phyloP scores from a whole-genome alignment of 2,329 filamentous ascomycete genomes.

The Fusarium oxysporum region DNA sequence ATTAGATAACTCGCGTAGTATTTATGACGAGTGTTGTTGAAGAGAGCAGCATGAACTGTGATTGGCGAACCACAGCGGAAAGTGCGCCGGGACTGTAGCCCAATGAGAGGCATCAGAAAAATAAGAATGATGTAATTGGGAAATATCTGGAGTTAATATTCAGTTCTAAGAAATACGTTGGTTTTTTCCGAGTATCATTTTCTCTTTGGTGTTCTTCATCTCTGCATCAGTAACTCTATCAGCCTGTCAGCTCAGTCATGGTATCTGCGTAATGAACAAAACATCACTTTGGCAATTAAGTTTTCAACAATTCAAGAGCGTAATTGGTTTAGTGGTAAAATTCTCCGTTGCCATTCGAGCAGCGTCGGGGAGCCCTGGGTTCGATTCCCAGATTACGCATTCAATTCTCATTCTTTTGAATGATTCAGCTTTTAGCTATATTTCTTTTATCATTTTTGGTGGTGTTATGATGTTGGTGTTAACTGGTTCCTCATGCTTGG shows the following conservation, averaged over 20 bases:
- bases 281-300: accelerated
- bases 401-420: accelerated
- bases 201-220: neutral
- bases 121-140: neutral
- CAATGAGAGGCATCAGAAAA: neutral
- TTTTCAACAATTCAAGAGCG: neutral
- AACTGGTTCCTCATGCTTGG: neutral
- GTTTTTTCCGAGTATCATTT: no score
- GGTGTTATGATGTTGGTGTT: neutral
- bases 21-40: no score
- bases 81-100: neutral
- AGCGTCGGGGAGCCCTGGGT: slow-evolving; percentile 24
- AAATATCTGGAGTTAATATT: no score
- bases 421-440: neutral
- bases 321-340: slow-evolving; percentile 32
- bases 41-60: neutral
- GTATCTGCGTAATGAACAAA: accelerated
- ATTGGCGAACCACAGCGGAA: neutral
- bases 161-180: neutral
- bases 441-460: neutral
- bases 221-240: neutral
- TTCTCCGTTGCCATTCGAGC: slow-evolving; percentile 27
- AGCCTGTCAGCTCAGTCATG: neutral
- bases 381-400: slow-evolving; percentile 30
- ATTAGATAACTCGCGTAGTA: neutral